A percentile compares a stretch with the other conserved stretches of the same genome.
These are phyloP conservation scores for Dicorynia guianensis DNA, from an alignment of 306 rosid genomes.

Conservation along the genomic window DNA sequence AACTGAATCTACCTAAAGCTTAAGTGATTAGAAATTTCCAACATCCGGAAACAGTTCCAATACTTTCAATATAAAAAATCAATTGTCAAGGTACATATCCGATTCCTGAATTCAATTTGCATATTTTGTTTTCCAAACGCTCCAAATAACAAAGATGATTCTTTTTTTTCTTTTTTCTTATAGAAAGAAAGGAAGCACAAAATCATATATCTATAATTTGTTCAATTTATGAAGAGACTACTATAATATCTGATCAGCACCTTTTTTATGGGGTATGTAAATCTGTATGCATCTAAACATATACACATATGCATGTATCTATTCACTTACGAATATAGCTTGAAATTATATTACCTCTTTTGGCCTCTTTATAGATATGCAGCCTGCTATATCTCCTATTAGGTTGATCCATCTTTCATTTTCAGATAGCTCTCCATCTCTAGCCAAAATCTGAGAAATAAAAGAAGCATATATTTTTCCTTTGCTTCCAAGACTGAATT, in stretches of 20 bases:
- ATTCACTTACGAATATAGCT: conserved; percentile 28
- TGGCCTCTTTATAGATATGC: conserved; percentile 95
- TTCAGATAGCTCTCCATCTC: conserved; percentile 90
- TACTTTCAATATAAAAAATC: background rate
- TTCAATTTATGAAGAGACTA: conserved; percentile 21
- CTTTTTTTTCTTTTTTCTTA: no score
- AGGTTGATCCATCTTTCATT: conserved; percentile 95
- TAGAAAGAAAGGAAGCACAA: conserved; percentile 8
- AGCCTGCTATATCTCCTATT: conserved; percentile 87
- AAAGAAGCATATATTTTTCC: conserved; percentile 36
- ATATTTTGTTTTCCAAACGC: no score
- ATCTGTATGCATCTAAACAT: conserved; percentile 25
- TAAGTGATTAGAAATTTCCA: background rate
- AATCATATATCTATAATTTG: conserved; percentile 22
- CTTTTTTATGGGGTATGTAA: conserved; percentile 16
- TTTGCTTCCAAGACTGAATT: conserved; percentile 34
- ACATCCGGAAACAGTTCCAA: conserved; percentile 17
- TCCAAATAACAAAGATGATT: no score
- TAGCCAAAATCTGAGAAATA: conserved; percentile 77
- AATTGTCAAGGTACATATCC: no score
- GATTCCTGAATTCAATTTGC: background rate
- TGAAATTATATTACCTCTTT: conserved; percentile 75
- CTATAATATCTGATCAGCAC: conserved; percentile 25
- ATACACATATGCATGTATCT: conserved; percentile 11
- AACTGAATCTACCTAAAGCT: conserved; percentile 18